Conservation (phyloP, 805 yeast species). For the Sugiyamaella qingdaonensis region DNA sequence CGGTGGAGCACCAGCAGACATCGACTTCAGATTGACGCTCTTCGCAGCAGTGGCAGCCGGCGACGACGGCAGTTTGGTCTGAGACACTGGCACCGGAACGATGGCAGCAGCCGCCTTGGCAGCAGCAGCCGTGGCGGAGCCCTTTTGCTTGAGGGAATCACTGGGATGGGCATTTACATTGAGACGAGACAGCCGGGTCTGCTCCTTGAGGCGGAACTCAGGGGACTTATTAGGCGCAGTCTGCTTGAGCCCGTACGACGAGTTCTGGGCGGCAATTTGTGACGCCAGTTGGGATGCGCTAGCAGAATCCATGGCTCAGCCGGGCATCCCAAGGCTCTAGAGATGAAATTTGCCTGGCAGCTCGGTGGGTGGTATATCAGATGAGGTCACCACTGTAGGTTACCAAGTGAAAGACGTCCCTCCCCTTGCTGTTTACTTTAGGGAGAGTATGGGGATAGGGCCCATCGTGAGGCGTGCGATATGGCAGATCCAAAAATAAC, state of each 20-base stretch:
- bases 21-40: not conserved
- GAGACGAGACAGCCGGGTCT: not conserved
- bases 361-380: too few relatives aligned
- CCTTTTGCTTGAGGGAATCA: not conserved
- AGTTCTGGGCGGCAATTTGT: conserved; percentile 1
- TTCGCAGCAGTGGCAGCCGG: not conserved
- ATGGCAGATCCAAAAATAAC: not conserved
- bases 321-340: conserved; percentile 1
- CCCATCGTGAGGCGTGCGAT: not conserved
- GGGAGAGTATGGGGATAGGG: not conserved
- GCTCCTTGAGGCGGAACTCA: conserved; percentile 1
- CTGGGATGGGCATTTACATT: not conserved
- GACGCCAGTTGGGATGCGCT: conserved; percentile 3
- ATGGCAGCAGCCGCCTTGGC: not conserved
- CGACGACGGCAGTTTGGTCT: not conserved
- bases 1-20: not conserved
- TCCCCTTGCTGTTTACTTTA: not conserved
- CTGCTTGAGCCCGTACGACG: not conserved
- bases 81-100: not conserved
- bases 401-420: not conserved
- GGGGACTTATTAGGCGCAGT: conserved; percentile 2
- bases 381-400: not conserved
- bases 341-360: not conserved
- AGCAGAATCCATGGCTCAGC: not conserved
- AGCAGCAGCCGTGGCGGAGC: not conserved